Evolutionary conservation across 306 rosid genomes (phyloP).

Genomic region (Quillaja saponaria): DNA sequence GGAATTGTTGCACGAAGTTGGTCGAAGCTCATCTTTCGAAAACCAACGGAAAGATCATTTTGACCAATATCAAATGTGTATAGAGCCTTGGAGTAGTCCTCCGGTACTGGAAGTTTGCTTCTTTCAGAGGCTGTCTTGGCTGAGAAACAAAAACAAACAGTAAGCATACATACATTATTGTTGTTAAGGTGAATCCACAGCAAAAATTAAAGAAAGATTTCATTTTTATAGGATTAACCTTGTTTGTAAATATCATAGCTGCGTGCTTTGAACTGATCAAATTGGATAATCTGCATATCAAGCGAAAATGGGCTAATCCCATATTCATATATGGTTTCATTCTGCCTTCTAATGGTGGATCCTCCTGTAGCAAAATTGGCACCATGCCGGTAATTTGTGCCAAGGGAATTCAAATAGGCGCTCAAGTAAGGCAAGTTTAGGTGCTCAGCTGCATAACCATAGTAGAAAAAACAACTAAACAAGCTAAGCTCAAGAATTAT

Average conservation of each 20-base stretch:
- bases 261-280: constrained; percentile 68
- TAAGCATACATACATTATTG: not conserved
- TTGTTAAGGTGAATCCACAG: not conserved
- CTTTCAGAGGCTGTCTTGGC: constrained; percentile 54
- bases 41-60: constrained; percentile 82
- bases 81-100: constrained; percentile 78
- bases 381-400: constrained; percentile 74
- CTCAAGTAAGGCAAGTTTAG: constrained; percentile 74
- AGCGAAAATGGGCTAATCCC: constrained; percentile 88
- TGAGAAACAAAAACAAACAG: constrained; percentile 24
- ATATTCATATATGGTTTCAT: constrained; percentile 77
- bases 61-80: constrained; percentile 95
- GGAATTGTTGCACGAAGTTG: constrained; percentile 70
- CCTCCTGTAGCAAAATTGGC: constrained; percentile 97
- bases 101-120: constrained; percentile 67
- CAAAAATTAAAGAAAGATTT: not conserved
- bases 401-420: constrained; percentile 89
- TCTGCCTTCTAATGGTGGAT: constrained; percentile 78
- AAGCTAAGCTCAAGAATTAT: no score
- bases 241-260: constrained; percentile 57
- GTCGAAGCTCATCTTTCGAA: constrained; percentile 61
- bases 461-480: not conserved
- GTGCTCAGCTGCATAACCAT: constrained; percentile 59
- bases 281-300: constrained; percentile 72
- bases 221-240: constrained; percentile 42